phyloP scores from a whole-genome alignment of 73 alveolate genomes.

The Tetrahymena borealis region DNA sequence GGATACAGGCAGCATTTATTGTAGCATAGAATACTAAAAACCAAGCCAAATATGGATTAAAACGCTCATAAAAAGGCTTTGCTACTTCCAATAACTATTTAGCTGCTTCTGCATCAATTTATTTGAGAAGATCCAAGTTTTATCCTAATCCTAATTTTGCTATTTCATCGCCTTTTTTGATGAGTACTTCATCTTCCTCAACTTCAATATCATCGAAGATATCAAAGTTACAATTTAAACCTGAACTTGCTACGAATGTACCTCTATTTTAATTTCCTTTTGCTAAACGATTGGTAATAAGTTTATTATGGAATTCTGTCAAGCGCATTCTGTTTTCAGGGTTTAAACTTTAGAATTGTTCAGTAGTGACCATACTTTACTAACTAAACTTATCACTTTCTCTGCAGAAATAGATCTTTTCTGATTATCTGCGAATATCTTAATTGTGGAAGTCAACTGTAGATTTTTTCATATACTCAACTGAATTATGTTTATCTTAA shows the following conservation, averaged over 20 bases:
- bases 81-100: neutral
- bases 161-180: neutral
- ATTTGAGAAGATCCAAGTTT: neutral
- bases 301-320: neutral
- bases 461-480: neutral
- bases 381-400: neutral
- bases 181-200: neutral
- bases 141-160: neutral
- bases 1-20: constrained; percentile 12
- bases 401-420: neutral
- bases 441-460: neutral
- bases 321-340: neutral
- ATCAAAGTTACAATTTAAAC: neutral
- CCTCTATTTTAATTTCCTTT: neutral
- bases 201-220: neutral
- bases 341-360: neutral
- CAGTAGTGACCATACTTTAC: neutral
- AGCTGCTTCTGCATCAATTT: neutral
- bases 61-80: constrained; percentile 5
- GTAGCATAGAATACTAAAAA: constrained; percentile 24
- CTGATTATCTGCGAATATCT: neutral
- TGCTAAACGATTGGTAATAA: neutral
- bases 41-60: constrained; percentile 26
- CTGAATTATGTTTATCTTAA: neutral
- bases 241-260: neutral